Base-by-base conservation (phyloP, 2,329 filamentous ascomycete genomes). In the Phialophora chinensis region DNA sequence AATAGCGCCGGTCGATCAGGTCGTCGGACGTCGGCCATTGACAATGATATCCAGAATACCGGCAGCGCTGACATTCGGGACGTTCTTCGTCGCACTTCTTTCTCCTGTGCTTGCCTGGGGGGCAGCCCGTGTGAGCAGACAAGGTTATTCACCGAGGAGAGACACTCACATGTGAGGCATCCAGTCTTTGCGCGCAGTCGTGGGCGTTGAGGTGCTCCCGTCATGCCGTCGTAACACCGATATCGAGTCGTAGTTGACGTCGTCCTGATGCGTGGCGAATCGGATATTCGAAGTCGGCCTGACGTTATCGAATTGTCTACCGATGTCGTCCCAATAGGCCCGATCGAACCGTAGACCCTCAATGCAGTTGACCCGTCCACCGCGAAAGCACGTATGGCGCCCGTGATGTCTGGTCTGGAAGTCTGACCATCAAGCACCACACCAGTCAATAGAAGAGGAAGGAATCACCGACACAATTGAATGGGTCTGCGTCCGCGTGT, bases 71-170 rank as follows among this genome's bases (percentile, higher is more conserved):
- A 29, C 67, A 69, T 2, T 38, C 20, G 17, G 67, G 67, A 29
- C 29, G 53, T 31, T 23, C 38, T 35, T 69, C 65, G 23, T 66
- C 64, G 58, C 67, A 69, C 47, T 69, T 69, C 55, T 69, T 69
- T 29, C 61, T 52, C 20, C 65, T 57, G n/a, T 27, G 56, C 29
- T 62, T 38, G 54, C 67, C 67, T 69, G 49, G 20, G 8, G 53
- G 53, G 8, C 7, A 44, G 8, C 20, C 49, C 25, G 54, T 11
- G 4, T 55, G 52, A 44, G 60, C 42, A 3, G 27, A 58, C 44
- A 14, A 10, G 35, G 6, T 23, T 23, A 20, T 53, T 53, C 23
- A 25, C 23, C 23, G 23, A 25, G 23, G 6, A 17, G n/a, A 14
- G 17, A 11, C 4, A 57, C 67, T 59, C 52, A 69, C 67, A 69